These are phyloP conservation scores for Mortierella alpina DNA, from an alignment of 192 early-diverging fungal species.

Conservation along the genomic window DNA sequence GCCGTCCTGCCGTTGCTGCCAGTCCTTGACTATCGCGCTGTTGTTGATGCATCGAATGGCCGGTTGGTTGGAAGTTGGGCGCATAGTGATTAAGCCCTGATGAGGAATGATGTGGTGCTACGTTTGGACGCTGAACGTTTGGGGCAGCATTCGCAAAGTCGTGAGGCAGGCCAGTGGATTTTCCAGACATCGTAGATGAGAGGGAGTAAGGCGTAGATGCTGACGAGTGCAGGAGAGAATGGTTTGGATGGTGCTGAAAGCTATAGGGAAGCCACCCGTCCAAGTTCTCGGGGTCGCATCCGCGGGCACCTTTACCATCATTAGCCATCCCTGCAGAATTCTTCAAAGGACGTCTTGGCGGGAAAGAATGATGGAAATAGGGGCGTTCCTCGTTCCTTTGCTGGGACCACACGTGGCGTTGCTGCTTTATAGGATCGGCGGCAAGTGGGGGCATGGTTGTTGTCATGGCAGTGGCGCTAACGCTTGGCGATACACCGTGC, in stretches of 20 bases:
- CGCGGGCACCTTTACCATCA: no score
- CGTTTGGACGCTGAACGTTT: not conserved
- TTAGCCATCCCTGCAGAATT: no score
- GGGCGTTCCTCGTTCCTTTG: not conserved
- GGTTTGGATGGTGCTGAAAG: no score
- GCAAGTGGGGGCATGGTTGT: not conserved
- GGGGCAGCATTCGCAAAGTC: not conserved
- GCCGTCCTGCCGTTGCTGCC: conserved; percentile 5
- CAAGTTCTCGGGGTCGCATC: no score
- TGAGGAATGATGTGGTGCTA: not conserved
- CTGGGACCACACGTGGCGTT: conserved; percentile 5
- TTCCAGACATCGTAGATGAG: not conserved
- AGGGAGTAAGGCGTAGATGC: no score
- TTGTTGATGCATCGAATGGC: not conserved
- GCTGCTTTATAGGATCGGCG: conserved; percentile 6
- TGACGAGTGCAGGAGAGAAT: not conserved
- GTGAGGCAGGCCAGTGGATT: conserved; percentile 3
- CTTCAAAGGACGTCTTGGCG: no score
- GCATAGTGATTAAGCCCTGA: conserved; percentile 6
- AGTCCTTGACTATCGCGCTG: not conserved
- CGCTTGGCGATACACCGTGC: conserved; percentile 10
- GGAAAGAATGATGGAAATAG: not conserved
- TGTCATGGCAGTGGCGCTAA: not conserved
- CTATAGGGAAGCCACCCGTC: no score
- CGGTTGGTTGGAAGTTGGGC: conserved; percentile 19